Conservation (phyloP, 495 filamentous ascomycete genomes). For the Aspergillus egyptiacus region DNA sequence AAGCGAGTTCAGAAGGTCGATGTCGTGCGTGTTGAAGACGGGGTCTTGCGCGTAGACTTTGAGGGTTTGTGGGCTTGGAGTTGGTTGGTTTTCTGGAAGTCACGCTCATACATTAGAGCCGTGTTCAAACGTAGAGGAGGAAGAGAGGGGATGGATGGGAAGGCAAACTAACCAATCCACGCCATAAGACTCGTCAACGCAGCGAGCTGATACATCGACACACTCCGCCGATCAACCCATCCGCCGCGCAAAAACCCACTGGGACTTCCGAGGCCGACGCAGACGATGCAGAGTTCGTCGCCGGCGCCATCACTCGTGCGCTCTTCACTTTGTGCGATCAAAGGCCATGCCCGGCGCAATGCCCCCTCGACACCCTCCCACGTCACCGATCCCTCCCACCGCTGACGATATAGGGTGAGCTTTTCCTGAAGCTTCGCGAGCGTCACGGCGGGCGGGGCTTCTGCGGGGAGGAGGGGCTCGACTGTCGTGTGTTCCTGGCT, state of each 20-base stretch:
- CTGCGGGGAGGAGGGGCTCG: conserved; percentile 22
- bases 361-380: conserved; percentile 18
- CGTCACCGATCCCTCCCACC: conserved; percentile 29
- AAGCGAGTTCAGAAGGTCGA: conserved; percentile 46
- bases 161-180: conserved; percentile 8
- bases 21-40: conserved; percentile 58
- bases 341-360: conserved; percentile 2
- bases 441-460: conserved; percentile 32
- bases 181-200: conserved; percentile 52
- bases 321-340: neutral
- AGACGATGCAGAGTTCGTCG: conserved; percentile 29
- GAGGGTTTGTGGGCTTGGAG: conserved; percentile 7
- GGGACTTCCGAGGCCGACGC: conserved; percentile 51
- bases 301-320: neutral
- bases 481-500: neutral
- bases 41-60: conserved; percentile 62
- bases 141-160: neutral
- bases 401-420: conserved; percentile 21
- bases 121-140: neutral
- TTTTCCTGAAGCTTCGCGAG: conserved; percentile 34
- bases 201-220: conserved; percentile 54
- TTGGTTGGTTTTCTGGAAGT: neutral
- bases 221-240: conserved; percentile 40
- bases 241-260: conserved; percentile 42
- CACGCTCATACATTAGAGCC: too few species aligned